Base-by-base conservation (phyloP, 306 rosid genomes). In the Geum urbanum region DNA sequence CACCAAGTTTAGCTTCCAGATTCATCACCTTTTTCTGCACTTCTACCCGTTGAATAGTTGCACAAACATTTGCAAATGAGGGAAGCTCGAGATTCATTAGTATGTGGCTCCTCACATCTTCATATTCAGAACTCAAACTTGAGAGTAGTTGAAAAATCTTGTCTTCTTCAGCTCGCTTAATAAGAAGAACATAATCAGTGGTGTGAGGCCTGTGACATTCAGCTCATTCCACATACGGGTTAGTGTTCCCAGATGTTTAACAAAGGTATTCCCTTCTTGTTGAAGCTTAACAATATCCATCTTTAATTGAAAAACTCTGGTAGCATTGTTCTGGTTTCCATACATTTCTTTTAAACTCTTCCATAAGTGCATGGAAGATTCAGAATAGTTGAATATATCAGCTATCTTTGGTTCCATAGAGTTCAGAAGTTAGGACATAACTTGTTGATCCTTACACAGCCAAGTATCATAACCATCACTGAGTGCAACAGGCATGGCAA, bases 201-300 rank as follows among this genome's bases (percentile, higher is more conserved):
- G 9, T 55, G 8, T 56, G 12, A 19, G 13, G 35, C 0, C 50
- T 12, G 44, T 40, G 0, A 63, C 18, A 16, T 63, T 12, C 49
- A 63, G n/a, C 35, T 63, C 51, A 63, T 63, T 63, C 67, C 67
- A 63, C 35, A 40, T 40, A 32, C 0, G 7, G 41, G 41, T 63
- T 27, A 63, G 8, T 8, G 14, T 41, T 2, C 67, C 32, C 18
- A 41, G 32, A 27, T 39, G 67, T 35, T 63, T 46, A 0, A 63
- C 67, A 63, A 63, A 63, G 0, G 67, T 18, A 6, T 41, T 63
- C 11, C 39, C 39, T 4, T 20, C 53, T 44, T 64, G 69, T 16
- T 60, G 47, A 5, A 60, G n/a, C n/a, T 60, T 47, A 9, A 9
- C 37, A 20, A 60, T 35, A 10, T 60, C 65, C 46, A 2, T 60